Evolutionary conservation across 1,284 basidiomycete species (phyloP), one percentile per base, ranked within the genome.

Genomic region (Malassezia psittaci): DNA sequence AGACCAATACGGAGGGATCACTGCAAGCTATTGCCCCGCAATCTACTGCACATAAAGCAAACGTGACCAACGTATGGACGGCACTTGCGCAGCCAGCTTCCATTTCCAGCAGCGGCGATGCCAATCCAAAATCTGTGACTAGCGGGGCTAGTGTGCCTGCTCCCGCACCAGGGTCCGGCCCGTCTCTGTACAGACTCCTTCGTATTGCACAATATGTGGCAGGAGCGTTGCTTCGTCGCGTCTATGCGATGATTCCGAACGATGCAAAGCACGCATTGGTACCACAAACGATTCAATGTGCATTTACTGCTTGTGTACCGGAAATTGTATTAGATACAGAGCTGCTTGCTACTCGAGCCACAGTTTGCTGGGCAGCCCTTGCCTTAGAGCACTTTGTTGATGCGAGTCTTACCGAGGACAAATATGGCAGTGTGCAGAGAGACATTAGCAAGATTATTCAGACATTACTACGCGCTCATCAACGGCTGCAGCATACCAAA

Each of bases 261-360:
- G 66, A 68, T 21, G 65, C 63, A 9, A 62, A 64, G 51, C 66
- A 68, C 38, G 66, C 63, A 9, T 52, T 68, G 0, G 61, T 64
- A 7, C 65, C 65, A 5, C 57, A 60, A 16, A 50, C 55, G 33
- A 47, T 62, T 15, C 52, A 50, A 2, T 48, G 54, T 19, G 24
- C 34, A 5, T 18, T 63, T 3, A 5, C 58, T 0, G 61, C 59
- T 18, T 54, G 54, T 8, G 61, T 58, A 1, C 60, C 61, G 0
- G 44, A 44, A 0, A 47, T 42, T 2, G 38, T 42, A 9, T 58
- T 60, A 2, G 32, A 40, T 4, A 58, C 54, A 12, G 45, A 59
- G 9, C 43, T 57, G 5, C 55, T 54, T 0, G 48, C 55, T 15
- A 51, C 60, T 18, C 50, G 58, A n/a, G 36, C 50, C 5, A 52